These are phyloP conservation scores for Zasmidium citrigriseum DNA, from an alignment of 2,329 filamentous ascomycete genomes.

Conservation along the genomic window DNA sequence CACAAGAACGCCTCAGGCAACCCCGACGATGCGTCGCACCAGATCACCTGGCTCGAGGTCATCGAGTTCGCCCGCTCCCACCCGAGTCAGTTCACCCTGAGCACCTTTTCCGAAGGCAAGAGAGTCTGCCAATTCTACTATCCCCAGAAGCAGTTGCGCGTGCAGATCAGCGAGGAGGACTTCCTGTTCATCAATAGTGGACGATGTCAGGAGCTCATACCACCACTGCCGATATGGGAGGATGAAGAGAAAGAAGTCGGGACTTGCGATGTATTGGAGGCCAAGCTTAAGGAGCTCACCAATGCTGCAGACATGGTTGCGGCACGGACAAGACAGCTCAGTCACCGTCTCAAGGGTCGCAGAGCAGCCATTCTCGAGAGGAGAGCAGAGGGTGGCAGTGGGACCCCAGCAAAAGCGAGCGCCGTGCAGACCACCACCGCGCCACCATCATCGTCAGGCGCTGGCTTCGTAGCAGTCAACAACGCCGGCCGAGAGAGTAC, in stretches of 20 bases:
- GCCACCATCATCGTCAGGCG: conserved; percentile 25
- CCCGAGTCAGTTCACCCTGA: conserved; percentile 74
- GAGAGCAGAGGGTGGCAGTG: conserved; percentile 47
- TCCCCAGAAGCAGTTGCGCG: conserved; percentile 70
- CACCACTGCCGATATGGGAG: conserved; percentile 77
- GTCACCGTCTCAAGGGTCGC: conserved; percentile 75
- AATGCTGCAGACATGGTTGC: conserved; percentile 75
- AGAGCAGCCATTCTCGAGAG: conserved; percentile 71
- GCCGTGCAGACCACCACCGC: conserved; percentile 33
- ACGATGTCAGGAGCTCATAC: conserved; percentile 78
- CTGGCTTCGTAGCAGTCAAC: conserved; percentile 63
- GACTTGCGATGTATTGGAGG: conserved; percentile 80
- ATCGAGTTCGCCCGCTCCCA: conserved; percentile 81
- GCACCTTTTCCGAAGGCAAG: conserved; percentile 66
- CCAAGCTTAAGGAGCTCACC: conserved; percentile 73
- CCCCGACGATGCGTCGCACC: conserved; percentile 39
- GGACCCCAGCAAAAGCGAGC: conserved; percentile 37
- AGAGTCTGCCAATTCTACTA: conserved; percentile 75
- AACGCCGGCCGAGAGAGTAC: conserved; percentile 33
- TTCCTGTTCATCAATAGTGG: conserved; percentile 82
- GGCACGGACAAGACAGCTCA: conserved; percentile 73
- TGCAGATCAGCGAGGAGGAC: conserved; percentile 87
- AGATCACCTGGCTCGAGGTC: conserved; percentile 79
- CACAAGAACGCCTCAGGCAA: conserved; percentile 38
- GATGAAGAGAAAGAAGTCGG: conserved; percentile 84